A percentile compares a stretch with the other conserved stretches of the same genome.
These are phyloP conservation scores for Penicillium sclerotiorum DNA, from an alignment of 2,329 filamentous ascomycete species.

Conservation along the genomic window DNA sequence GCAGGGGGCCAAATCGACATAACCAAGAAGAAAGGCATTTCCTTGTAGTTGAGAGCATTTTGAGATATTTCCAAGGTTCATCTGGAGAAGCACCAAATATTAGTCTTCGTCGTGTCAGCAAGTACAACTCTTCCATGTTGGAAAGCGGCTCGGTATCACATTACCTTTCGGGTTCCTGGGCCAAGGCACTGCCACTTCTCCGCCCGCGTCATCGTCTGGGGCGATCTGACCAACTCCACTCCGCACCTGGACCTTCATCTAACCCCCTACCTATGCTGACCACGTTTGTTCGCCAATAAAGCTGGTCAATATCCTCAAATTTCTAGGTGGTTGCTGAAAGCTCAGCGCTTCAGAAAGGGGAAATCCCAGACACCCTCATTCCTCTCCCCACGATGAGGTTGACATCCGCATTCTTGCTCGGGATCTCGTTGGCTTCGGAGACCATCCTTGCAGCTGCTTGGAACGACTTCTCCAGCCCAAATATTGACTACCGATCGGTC, in stretches of 20 bases:
- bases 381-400: slow-evolving; percentile 31
- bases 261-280: slow-evolving; percentile 7
- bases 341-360: slow-evolving; percentile 9
- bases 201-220: slow-evolving; percentile 35
- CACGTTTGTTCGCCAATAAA: slow-evolving; percentile 2
- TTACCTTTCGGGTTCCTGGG: slow-evolving; percentile 14
- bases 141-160: not conserved
- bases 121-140: too few species aligned
- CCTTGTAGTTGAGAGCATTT: too few species aligned
- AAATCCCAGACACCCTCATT: slow-evolving; percentile 2
- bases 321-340: slow-evolving; percentile 10
- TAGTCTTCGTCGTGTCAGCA: too few species aligned
- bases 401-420: slow-evolving; percentile 23
- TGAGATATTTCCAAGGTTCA: too few species aligned
- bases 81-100: too few species aligned
- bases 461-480: slow-evolving; percentile 60
- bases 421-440: slow-evolving; percentile 31
- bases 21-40: too few species aligned
- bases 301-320: slow-evolving; percentile 12
- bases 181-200: slow-evolving; percentile 29
- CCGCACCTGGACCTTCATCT: slow-evolving; percentile 10
- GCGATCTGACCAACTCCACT: slow-evolving; percentile 23
- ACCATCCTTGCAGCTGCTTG: slow-evolving; percentile 26
- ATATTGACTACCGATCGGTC: slow-evolving; percentile 68
- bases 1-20: too few species aligned